Evolutionary conservation across 2,329 filamentous ascomycete genomes (phyloP), one percentile per base, ranked within the genome.

Genomic region (Pseudogymnoascus sp.): DNA sequence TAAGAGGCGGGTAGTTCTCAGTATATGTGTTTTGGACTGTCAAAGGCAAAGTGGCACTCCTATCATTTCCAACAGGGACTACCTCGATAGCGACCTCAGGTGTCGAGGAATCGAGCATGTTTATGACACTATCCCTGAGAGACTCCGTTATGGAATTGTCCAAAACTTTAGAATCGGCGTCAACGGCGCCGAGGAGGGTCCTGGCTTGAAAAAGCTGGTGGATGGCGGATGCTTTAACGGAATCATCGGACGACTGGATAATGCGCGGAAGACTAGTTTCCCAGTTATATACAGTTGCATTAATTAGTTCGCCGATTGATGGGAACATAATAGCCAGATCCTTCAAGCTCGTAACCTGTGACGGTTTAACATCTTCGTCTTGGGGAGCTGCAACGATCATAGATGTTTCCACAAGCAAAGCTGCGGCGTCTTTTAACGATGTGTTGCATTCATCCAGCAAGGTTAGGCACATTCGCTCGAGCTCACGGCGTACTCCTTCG

Each of bases 191-290:
- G 19, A 95, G 77, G 7, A 93, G 74, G 31, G 83, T 80, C 61
- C 91, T 86, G 0, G 89, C 87, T 59, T 87, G 88, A 13, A 88
- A 84, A n/a, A 99, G 82, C 66, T 93, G 90, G 29, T 83, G 82
- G 26, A 97, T 82, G 1, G 88, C 86, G 63, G 83, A 82, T 65
- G 86, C 82, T 73, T 96, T 96, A 29, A 82, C 79, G n/a, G 81
- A 80, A 68, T 96, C 91, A 69, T 97, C 92, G 68, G 87, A 88
- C 7, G 87, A 85, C 72, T 93, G 91, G 86, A 97, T 93, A 13
- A 91, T 76, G 15, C 92, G 84, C 4, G 93, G 88, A 17, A 99
- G 82, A 42, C 90, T 88, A 2, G 85, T 84, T 23, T 93, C 83
- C 92, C 93, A 97, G 61, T 86, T 87, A 73, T 93, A 89, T 0